Percentiles rank a stretch among this genome's conserved stretches.
These are phyloP conservation scores for Alnus rubra DNA, from an alignment of 306 rosid genomes.

Conservation along the genomic window DNA sequence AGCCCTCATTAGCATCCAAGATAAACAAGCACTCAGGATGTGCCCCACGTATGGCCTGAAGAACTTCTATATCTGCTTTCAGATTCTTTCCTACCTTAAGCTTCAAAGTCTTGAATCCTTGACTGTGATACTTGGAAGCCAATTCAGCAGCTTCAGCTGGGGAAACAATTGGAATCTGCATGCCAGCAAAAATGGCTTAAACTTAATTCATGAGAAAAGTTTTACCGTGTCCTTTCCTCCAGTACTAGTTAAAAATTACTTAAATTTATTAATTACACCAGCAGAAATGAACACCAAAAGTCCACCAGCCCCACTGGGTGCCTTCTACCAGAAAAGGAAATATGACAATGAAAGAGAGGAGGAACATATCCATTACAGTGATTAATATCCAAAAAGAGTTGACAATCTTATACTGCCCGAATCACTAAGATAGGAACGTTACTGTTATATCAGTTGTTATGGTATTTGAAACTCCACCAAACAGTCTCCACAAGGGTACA, in stretches of 20 bases:
- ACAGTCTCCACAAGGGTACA: constrained; percentile 86
- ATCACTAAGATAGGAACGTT: constrained; percentile 33
- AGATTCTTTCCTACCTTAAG: constrained; percentile 90
- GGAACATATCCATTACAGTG: neutral
- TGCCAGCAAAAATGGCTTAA: constrained; percentile 23
- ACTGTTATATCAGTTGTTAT: constrained; percentile 88
- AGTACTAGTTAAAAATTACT: neutral
- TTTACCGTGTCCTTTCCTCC: neutral
- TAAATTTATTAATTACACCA: neutral
- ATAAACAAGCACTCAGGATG: constrained; percentile 79
- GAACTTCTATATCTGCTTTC: constrained; percentile 77
- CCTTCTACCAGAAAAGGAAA: neutral
- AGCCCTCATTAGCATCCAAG: constrained; percentile 96
- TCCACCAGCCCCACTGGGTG: neutral
- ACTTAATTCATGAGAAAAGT: constrained; percentile 9
- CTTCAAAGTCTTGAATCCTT: constrained; percentile 83
- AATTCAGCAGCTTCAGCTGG: constrained; percentile 75
- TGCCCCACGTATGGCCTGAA: constrained; percentile 70
- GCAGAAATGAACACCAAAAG: neutral
- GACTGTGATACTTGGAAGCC: constrained; percentile 70
- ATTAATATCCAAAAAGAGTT: constrained; percentile 3
- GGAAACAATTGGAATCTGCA: constrained; percentile 87
- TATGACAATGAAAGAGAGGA: neutral
- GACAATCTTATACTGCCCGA: constrained; percentile 16
- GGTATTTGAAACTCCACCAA: constrained; percentile 85